Conservation (phyloP, 805 yeast genomes). For the Metschnikowia lunata region DNA sequence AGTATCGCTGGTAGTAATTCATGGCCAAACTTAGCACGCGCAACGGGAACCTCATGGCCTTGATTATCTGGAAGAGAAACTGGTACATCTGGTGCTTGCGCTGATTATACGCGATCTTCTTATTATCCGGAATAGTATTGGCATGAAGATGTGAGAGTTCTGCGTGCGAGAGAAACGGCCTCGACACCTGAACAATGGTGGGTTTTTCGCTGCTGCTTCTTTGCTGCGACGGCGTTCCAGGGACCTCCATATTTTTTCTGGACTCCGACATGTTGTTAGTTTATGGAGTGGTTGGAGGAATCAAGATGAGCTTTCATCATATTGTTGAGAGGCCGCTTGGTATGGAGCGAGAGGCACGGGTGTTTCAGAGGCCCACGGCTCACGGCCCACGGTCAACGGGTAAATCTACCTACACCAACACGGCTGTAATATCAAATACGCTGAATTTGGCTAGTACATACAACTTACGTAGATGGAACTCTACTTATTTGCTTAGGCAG, state of each 20-base stretch:
- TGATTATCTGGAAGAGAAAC: slow-evolving; percentile 50
- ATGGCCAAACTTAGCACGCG: slow-evolving; percentile 66
- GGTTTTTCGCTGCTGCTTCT: slow-evolving; percentile 9
- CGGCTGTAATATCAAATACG: not conserved
- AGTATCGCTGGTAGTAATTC: slow-evolving; percentile 68
- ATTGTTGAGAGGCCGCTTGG: too few relatives aligned
- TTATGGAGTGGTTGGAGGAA: not conserved
- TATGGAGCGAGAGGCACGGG: not conserved
- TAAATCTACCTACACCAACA: too few relatives aligned
- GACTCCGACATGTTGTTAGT: not conserved
- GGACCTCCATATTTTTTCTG: not conserved
- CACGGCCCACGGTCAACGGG: too few relatives aligned
- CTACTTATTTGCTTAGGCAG: slow-evolving; percentile 53
- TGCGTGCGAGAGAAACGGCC: slow-evolving; percentile 56
- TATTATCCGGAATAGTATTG: slow-evolving; percentile 47
- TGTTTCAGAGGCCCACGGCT: not conserved
- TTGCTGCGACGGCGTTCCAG: not conserved
- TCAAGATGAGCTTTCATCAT: not conserved
- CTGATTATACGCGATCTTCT: slow-evolving; percentile 43
- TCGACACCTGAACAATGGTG: slow-evolving; percentile 39
- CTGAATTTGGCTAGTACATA: slow-evolving; percentile 2
- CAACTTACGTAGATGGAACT: not conserved
- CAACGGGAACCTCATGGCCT: slow-evolving; percentile 60
- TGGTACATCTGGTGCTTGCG: slow-evolving; percentile 51
- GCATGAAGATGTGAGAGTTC: slow-evolving; percentile 51